phyloP scores from a whole-genome alignment of 192 early-diverging fungal genomes.

The Coemansia sp. region DNA sequence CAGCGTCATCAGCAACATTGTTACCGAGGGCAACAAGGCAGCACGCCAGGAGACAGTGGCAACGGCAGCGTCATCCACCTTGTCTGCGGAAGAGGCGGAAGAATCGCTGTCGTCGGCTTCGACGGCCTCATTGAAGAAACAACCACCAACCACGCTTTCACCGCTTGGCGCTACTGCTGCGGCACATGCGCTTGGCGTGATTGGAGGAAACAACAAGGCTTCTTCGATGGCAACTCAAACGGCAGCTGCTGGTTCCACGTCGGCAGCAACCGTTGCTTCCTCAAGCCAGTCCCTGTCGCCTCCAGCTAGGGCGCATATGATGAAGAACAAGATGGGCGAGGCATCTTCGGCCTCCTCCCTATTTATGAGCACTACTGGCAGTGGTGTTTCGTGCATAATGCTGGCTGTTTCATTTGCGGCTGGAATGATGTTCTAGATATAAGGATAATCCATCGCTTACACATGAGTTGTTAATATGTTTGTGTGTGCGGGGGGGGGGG shows the following conservation, averaged over 20 bases:
- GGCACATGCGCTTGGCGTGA: neutral
- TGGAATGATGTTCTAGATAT: constrained; percentile 20
- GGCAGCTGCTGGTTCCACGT: neutral
- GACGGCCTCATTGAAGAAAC: neutral
- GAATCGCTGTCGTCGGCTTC: neutral
- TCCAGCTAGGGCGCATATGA: constrained; percentile 18
- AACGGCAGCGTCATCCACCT: neutral
- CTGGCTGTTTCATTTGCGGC: constrained; percentile 21
- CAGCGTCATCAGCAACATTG: neutral
- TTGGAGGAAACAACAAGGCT: neutral
- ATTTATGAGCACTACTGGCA: neutral
- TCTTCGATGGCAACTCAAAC: neutral
- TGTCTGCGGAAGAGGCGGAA: neutral
- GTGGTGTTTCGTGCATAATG: constrained; percentile 12
- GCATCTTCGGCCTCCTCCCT: constrained; percentile 5
- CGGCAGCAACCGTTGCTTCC: neutral
- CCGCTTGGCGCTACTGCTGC: neutral
- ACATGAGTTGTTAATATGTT: too few species aligned
- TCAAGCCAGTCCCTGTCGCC: neutral
- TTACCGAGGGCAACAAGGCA: neutral
- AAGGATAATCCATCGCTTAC: too few species aligned
- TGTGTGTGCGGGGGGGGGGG: too few species aligned
- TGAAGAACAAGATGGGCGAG: constrained; percentile 39
- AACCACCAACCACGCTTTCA: neutral
- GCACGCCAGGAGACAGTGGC: neutral